phyloP scores from a whole-genome alignment of 2,329 filamentous ascomycete genomes.

The Colletotrichum musicola region DNA sequence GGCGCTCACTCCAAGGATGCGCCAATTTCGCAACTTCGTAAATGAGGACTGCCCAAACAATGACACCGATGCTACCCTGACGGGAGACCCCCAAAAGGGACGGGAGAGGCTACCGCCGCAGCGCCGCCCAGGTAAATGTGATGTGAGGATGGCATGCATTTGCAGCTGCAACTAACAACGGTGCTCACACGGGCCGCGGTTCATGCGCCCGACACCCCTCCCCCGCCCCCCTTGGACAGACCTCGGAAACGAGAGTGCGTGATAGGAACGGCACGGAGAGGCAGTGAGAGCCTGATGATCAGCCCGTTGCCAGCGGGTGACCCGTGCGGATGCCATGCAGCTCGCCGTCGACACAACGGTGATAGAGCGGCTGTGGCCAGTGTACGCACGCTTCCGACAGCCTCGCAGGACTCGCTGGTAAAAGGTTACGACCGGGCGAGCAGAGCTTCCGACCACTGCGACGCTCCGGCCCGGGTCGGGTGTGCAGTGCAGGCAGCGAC shows the following conservation, averaged over 20 bases:
- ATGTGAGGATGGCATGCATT: conserved; percentile 40
- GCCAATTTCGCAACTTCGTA: conserved; percentile 29
- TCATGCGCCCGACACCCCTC: conserved; percentile 24
- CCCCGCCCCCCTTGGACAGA: not conserved
- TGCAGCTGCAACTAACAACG: conserved; percentile 37
- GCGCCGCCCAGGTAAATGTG: conserved; percentile 10
- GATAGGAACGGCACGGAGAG: conserved; percentile 12
- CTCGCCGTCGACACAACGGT: conserved; percentile 8
- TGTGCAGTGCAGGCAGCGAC: too few relatives aligned
- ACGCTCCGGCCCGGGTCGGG: not conserved
- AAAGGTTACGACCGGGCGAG: conserved; percentile 7
- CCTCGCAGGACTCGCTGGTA: not conserved
- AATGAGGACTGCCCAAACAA: conserved; percentile 21
- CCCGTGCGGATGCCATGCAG: conserved; percentile 32
- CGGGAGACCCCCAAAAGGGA: conserved; percentile 8
- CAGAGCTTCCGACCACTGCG: not conserved
- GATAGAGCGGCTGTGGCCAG: not conserved
- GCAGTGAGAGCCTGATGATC: conserved; percentile 17
- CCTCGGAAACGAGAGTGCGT: conserved; percentile 26
- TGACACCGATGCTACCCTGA: conserved; percentile 21
- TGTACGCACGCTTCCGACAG: not conserved
- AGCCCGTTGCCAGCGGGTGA: conserved; percentile 25
- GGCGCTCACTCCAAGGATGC: conserved; percentile 5
- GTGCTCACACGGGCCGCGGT: conserved; percentile 34
- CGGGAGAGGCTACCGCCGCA: not conserved